A percentile compares a stretch with the other conserved stretches of the same genome.
Conservation (phyloP, 2,329 filamentous ascomycete genomes). For the Penicillium frequentans region DNA sequence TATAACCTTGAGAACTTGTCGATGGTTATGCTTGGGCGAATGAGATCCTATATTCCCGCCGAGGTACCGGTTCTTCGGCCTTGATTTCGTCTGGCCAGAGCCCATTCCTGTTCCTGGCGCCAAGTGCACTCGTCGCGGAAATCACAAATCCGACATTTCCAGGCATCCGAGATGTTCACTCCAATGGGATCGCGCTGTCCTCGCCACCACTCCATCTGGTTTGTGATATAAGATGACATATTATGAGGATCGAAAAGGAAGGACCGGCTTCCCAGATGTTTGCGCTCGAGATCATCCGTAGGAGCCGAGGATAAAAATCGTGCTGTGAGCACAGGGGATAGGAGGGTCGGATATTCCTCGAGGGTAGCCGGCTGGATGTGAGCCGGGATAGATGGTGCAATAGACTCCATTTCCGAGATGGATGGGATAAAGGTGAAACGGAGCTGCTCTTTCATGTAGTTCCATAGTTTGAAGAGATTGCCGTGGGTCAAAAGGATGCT, state of each 20-base stretch:
- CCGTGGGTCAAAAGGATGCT: slow-evolving; percentile 59
- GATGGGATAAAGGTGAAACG: slow-evolving; percentile 48
- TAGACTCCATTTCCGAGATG: slow-evolving; percentile 10
- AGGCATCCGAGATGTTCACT: slow-evolving; percentile 79
- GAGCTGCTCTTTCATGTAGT: slow-evolving; percentile 63
- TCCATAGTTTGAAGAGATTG: slow-evolving; percentile 61
- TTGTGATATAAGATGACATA: slow-evolving; percentile 65
- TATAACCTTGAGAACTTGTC: neutral
- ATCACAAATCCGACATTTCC: slow-evolving; percentile 83
- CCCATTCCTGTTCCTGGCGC: slow-evolving; percentile 68
- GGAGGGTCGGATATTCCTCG: slow-evolving; percentile 38
- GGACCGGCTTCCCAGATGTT: slow-evolving; percentile 55
- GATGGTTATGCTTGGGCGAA: neutral
- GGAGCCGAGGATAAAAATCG: slow-evolving; percentile 42
- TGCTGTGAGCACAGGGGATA: slow-evolving; percentile 47
- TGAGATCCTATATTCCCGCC: neutral
- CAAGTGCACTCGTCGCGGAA: slow-evolving; percentile 78
- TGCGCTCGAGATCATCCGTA: slow-evolving; percentile 23
- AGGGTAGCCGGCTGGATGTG: slow-evolving; percentile 35
- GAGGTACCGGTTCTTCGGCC: slow-evolving; percentile 12
- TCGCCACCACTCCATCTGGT: slow-evolving; percentile 84
- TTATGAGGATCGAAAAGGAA: slow-evolving; percentile 66
- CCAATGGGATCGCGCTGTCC: slow-evolving; percentile 71
- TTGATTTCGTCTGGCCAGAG: slow-evolving; percentile 42
- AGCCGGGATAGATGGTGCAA: slow-evolving; percentile 32